A percentile compares a stretch with the other conserved stretches of the same genome.
Evolutionary conservation across 805 yeast species (phyloP).

Genomic region (Yamadazyma laniorum): DNA sequence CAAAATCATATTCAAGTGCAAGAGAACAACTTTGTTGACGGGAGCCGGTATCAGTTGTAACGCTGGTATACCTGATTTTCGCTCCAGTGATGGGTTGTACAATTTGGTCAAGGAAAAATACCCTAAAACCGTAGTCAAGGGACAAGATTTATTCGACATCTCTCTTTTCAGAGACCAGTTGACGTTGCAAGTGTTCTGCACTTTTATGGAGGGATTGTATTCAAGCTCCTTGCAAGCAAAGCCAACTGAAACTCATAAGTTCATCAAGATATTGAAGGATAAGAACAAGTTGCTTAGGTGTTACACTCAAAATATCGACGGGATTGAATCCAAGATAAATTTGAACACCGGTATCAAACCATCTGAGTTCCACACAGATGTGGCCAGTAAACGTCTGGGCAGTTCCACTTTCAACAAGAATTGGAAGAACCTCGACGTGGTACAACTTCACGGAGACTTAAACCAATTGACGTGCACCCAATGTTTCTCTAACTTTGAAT

Average conservation of each 20-base stretch:
- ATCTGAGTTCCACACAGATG: conserved; percentile 22
- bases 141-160: conserved; percentile 89
- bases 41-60: conserved; percentile 98
- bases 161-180: conserved; percentile 69
- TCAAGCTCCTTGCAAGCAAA: conserved; percentile 58
- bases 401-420: conserved; percentile 27
- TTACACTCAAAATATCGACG: conserved; percentile 94
- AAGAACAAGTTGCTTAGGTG: conserved; percentile 73
- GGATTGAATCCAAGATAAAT: conserved; percentile 68
- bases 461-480: conserved; percentile 72
- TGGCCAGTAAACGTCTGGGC: conserved; percentile 12
- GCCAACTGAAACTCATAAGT: conserved; percentile 83
- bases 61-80: conserved; percentile 96
- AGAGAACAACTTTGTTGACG: conserved; percentile 66
- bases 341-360: conserved; percentile 55
- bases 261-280: conserved; percentile 59
- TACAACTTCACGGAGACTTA: conserved; percentile 89
- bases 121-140: conserved; percentile 65
- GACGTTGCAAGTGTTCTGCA: conserved; percentile 72
- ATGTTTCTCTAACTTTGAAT: conserved; percentile 57
- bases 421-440: conserved; percentile 72
- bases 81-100: conserved; percentile 82
- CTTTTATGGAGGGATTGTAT: conserved; percentile 83
- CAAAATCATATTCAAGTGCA: conserved; percentile 48
- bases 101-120: conserved; percentile 62